Percentiles rank a stretch among this genome's conserved stretches.
phyloP scores from a whole-genome alignment of 2,329 filamentous ascomycete genomes.

The Diaporthe ampelina region DNA sequence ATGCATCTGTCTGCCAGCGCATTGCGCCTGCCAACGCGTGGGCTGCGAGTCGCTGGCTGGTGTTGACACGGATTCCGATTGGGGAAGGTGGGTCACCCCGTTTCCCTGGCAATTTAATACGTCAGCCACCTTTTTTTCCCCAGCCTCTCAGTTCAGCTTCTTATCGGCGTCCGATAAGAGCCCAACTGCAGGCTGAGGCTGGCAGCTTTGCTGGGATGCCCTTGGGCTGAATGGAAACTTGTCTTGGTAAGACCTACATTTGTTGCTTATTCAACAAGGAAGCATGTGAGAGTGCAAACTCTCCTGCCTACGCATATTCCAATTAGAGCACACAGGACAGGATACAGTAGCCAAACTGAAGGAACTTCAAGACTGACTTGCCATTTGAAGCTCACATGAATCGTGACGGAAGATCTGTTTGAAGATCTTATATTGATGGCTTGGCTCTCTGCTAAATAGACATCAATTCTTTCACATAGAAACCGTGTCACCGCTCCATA shows the following conservation, averaged over 20 bases:
- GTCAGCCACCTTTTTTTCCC: constrained; percentile 24
- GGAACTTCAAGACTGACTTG: too few relatives aligned
- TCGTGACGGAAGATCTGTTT: too few relatives aligned
- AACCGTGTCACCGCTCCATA: too few relatives aligned
- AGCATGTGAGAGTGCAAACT: too few relatives aligned
- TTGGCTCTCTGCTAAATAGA: too few relatives aligned
- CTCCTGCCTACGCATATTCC: too few relatives aligned
- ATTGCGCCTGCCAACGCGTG: constrained; percentile 35
- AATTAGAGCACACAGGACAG: too few relatives aligned
- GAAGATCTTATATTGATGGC: too few relatives aligned
- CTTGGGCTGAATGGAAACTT: background rate
- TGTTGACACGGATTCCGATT: constrained; percentile 28
- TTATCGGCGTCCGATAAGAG: constrained; percentile 15
- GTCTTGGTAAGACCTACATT: background rate
- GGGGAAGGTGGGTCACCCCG: constrained; percentile 28
- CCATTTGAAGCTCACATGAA: too few relatives aligned
- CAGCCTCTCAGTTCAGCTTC: constrained; percentile 5
- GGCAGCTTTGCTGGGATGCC: background rate
- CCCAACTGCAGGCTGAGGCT: background rate
- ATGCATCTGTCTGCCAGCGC: constrained; percentile 45
- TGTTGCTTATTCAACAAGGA: too few relatives aligned
- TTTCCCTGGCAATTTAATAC: constrained; percentile 29
- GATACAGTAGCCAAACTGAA: too few relatives aligned
- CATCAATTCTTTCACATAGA: too few relatives aligned
- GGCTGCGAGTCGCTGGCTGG: constrained; percentile 1